Evolutionary conservation across 2,329 filamentous ascomycete species (phyloP).

Genomic region (Apiospora malaysiana): DNA sequence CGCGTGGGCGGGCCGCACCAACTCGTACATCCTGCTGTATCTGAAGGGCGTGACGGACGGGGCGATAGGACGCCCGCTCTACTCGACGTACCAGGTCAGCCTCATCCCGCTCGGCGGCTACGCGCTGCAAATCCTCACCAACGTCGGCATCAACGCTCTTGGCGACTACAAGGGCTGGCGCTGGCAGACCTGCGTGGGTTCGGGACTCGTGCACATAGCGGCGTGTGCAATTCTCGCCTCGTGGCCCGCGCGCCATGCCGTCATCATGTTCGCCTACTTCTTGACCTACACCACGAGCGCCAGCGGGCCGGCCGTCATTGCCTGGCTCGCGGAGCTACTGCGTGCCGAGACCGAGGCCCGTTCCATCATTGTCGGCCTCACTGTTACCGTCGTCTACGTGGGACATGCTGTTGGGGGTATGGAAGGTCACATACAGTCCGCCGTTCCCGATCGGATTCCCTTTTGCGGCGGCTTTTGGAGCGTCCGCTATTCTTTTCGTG

Average conservation of each 20-base stretch:
- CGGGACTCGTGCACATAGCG: constrained; percentile 39
- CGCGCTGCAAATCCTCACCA: constrained; percentile 41
- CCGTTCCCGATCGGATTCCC: constrained; percentile 46
- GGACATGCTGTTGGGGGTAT: constrained; percentile 45
- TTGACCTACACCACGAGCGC: constrained; percentile 43
- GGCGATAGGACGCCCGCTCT: constrained; percentile 23
- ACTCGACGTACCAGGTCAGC: constrained; percentile 35
- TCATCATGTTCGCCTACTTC: constrained; percentile 44
- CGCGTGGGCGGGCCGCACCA: constrained; percentile 34
- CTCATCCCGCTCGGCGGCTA: constrained; percentile 35
- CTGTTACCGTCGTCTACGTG: constrained; percentile 46
- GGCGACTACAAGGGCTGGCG: constrained; percentile 47
- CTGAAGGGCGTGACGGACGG: constrained; percentile 32
- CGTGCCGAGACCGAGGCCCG: constrained; percentile 44
- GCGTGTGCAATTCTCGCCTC: constrained; percentile 36
- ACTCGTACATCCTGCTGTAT: constrained; percentile 36
- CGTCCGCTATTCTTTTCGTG: constrained; percentile 39
- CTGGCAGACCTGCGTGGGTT: constrained; percentile 43
- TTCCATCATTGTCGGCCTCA: constrained; percentile 43
- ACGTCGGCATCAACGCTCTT: constrained; percentile 42
- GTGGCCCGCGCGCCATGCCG: constrained; percentile 41
- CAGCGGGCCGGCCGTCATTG: constrained; percentile 42
- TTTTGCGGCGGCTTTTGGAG: constrained; percentile 40
- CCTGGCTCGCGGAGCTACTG: constrained; percentile 43
- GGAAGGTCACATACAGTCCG: constrained; percentile 42